Base-by-base conservation (phyloP, 768 basidiomycete species). In the Amanita molliuscula region DNA sequence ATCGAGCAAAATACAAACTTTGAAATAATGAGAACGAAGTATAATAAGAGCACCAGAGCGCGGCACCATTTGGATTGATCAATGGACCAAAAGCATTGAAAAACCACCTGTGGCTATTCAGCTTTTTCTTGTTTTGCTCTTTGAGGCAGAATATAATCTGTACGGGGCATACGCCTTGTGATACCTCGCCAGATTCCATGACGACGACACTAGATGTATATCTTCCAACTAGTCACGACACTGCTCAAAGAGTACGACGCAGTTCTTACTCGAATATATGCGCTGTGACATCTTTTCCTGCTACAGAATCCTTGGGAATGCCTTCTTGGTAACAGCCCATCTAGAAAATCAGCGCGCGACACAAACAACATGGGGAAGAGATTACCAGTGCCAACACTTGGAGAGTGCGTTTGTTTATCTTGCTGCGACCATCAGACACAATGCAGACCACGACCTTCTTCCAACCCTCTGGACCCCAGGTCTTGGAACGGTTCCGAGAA, bases 91-190 rank as follows among this genome's bases (percentile, higher is more conserved):
- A 88, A 0, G 89, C 93, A 60, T 96, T 96, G 77, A 96, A 95
- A 74, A 95, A 95, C 93, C 93, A 96, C 16, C 93, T 78, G 60
- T 96, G 92, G 58, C 85, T 88, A 71, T 95, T 95, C 58, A 95
- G 75, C 65, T 96, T 95, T 75, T 95, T 94, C 75, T 92, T 92
- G 75, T 94, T 96, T 69, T 90, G 88, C 64, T 94, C 91, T 66
- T 94, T 94, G 59, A 94, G 70, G 61, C 90, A 92, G 70, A 93
- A 93, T 41, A 98, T 70, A 57, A 89, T 75, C 65, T 93, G 94
- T 52, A 90, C 80, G 0, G 92, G 83, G 59, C 86, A 88, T 1
- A 76, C 67, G n/a, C 82, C 78, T 45, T 75, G 71, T 0, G 82
- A 79, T 10, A 92, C 84, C 63, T 94, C 90, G 21, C 90, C 90